phyloP scores from a whole-genome alignment of 345 rosid species.

The Aquilaria sinensis region DNA sequence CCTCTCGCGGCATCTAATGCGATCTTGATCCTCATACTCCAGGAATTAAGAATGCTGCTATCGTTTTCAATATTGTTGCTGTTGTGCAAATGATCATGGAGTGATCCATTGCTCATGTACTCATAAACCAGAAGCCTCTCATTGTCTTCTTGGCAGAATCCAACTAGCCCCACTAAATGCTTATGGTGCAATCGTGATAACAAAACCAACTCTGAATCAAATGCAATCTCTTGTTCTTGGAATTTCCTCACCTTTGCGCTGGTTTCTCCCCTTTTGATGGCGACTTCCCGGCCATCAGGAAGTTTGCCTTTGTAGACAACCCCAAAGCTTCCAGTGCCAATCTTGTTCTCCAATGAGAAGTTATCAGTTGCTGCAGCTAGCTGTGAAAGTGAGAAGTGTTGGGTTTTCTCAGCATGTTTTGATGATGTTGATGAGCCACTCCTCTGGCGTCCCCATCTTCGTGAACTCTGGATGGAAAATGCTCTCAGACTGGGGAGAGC shows the following conservation, averaged over 20 bases:
- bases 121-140: slow-evolving; percentile 59
- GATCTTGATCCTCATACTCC: slow-evolving; percentile 59
- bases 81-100: slow-evolving; percentile 48
- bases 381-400: slow-evolving; percentile 35
- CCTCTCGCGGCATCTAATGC: slow-evolving; percentile 60
- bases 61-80: slow-evolving; percentile 15
- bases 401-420: slow-evolving; percentile 23
- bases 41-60: slow-evolving; percentile 36
- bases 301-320: slow-evolving; percentile 45
- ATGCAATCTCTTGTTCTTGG: slow-evolving; percentile 48
- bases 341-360: slow-evolving; percentile 39
- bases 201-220: slow-evolving; percentile 44
- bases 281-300: slow-evolving; percentile 45
- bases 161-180: slow-evolving; percentile 49
- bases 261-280: slow-evolving; percentile 51
- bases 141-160: slow-evolving; percentile 53
- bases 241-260: slow-evolving; percentile 15
- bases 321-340: slow-evolving; percentile 62
- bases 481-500: slow-evolving; percentile 14
- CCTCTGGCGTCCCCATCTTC: slow-evolving; percentile 27
- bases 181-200: slow-evolving; percentile 54
- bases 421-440: slow-evolving; percentile 36
- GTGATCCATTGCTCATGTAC: slow-evolving; percentile 55
- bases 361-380: slow-evolving; percentile 35
- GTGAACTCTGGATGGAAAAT: slow-evolving; percentile 24